These are phyloP conservation scores for Vitis rotundifolia DNA, from an alignment of 164 flowering plant genomes.

Conservation along the genomic window DNA sequence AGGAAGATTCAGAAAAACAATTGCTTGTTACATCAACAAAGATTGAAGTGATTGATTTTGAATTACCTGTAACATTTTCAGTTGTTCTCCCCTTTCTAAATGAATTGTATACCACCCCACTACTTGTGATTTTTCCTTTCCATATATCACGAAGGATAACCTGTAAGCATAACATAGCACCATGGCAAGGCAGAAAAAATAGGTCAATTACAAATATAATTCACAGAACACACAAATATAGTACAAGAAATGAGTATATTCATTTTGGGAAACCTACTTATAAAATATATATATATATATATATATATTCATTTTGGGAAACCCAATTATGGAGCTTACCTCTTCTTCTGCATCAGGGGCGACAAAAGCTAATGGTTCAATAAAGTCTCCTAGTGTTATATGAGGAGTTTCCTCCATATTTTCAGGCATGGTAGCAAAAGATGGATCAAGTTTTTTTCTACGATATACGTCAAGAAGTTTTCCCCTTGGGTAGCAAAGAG, in stretches of 20 bases:
- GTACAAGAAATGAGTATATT: neutral
- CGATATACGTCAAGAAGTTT: slow-evolving; percentile 93
- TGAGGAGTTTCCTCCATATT: slow-evolving; percentile 53
- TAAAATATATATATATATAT: neutral
- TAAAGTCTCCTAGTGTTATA: slow-evolving; percentile 36
- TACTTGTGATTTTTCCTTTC: slow-evolving; percentile 66
- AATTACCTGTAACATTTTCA: slow-evolving; percentile 51
- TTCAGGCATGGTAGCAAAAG: slow-evolving; percentile 42
- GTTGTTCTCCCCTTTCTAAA: slow-evolving; percentile 37
- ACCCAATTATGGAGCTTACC: slow-evolving; percentile 39
- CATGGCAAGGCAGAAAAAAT: neutral
- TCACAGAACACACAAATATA: neutral
- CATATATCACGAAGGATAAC: slow-evolving; percentile 61
- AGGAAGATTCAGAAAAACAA: neutral
- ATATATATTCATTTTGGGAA: neutral
- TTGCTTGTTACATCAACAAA: neutral
- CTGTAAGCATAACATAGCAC: slow-evolving; percentile 33
- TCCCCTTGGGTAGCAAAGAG: slow-evolving; percentile 79
- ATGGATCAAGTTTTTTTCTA: slow-evolving; percentile 41
- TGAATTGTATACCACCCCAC: slow-evolving; percentile 54
- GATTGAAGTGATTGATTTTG: neutral
- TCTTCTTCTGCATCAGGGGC: slow-evolving; percentile 78
- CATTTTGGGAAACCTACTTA: neutral
- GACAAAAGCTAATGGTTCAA: slow-evolving; percentile 84
- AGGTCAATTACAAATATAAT: neutral